Percentiles rank a stretch among this genome's conserved stretches.
Conservation (phyloP, 805 yeast genomes). For the Yarrowia sp. region DNA sequence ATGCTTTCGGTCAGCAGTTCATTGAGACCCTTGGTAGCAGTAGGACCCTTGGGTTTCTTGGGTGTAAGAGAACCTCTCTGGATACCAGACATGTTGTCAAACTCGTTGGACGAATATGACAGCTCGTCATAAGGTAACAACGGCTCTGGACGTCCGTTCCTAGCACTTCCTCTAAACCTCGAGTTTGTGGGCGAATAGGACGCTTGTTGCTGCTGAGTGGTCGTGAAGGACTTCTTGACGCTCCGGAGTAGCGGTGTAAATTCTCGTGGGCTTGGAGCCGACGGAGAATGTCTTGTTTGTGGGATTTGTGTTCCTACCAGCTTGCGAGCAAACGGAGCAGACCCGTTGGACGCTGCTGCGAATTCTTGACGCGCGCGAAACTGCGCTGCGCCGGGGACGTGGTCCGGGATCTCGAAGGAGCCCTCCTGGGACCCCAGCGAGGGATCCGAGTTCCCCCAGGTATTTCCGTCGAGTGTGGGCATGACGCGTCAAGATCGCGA, state of each 20-base stretch:
- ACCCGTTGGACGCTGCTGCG: conserved; percentile 2
- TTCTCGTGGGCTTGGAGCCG: conserved; percentile 3
- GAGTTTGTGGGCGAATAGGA: conserved; percentile 14
- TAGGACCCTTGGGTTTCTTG: not conserved
- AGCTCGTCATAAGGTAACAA: conserved; percentile 19
- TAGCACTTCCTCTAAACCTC: conserved; percentile 6
- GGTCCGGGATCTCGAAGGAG: conserved; percentile 35
- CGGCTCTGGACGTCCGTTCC: conserved; percentile 16
- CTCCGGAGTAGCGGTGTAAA: conserved; percentile 28
- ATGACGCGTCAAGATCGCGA: conserved; percentile 38
- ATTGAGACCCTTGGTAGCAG: conserved; percentile 17
- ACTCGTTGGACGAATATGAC: conserved; percentile 26
- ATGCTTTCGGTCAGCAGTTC: conserved; percentile 31
- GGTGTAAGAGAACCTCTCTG: conserved; percentile 7
- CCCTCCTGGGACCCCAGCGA: conserved; percentile 31
- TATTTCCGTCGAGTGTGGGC: conserved; percentile 30
- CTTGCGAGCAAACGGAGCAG: conserved; percentile 33
- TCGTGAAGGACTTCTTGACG: conserved; percentile 20
- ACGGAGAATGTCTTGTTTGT: conserved; percentile 1
- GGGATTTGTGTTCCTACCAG: conserved; percentile 12
- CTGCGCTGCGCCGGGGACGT: conserved; percentile 34
- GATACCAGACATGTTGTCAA: conserved; percentile 34
- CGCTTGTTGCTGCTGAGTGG: conserved; percentile 23
- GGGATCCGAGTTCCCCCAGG: conserved; percentile 39
- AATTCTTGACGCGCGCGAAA: conserved; percentile 33